These are phyloP conservation scores for Rubroshorea leprosula DNA, from an alignment of 345 rosid species.

Conservation along the genomic window DNA sequence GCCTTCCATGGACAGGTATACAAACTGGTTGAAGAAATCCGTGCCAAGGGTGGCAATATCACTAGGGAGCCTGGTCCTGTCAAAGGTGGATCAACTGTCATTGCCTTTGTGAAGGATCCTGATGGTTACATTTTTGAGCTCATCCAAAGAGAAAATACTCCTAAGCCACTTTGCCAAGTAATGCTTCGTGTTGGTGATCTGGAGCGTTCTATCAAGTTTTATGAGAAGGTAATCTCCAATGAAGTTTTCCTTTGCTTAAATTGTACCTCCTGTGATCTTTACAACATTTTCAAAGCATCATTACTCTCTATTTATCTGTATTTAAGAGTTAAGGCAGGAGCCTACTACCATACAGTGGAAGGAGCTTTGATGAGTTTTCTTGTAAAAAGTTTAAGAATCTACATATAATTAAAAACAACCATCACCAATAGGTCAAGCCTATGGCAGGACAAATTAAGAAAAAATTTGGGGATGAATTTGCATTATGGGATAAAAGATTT, in stretches of 20 bases:
- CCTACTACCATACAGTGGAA: no score
- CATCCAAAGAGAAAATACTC: slow-evolving; percentile 82
- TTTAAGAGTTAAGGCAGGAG: no score
- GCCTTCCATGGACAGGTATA: slow-evolving; percentile 37
- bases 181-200: slow-evolving; percentile 95
- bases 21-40: slow-evolving; percentile 67
- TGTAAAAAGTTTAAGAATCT: no score
- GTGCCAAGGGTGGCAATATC: slow-evolving; percentile 72
- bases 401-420: no score
- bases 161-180: slow-evolving; percentile 92
- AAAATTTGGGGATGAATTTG: no score
- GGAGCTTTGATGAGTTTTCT: no score
- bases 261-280: not conserved
- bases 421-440: no score
- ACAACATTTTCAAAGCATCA: not conserved
- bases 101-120: slow-evolving; percentile 97
- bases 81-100: slow-evolving; percentile 64
- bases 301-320: no score
- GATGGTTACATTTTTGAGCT: slow-evolving; percentile 86
- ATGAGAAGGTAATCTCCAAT: slow-evolving; percentile 61
- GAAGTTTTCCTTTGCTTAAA: not conserved
- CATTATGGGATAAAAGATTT: no score
- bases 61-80: slow-evolving; percentile 94
- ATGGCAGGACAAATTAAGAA: no score
- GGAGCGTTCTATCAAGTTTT: slow-evolving; percentile 74